These are phyloP conservation scores for Beauveria sp. DNA, from an alignment of 2,329 filamentous ascomycete genomes.

Conservation along the genomic window DNA sequence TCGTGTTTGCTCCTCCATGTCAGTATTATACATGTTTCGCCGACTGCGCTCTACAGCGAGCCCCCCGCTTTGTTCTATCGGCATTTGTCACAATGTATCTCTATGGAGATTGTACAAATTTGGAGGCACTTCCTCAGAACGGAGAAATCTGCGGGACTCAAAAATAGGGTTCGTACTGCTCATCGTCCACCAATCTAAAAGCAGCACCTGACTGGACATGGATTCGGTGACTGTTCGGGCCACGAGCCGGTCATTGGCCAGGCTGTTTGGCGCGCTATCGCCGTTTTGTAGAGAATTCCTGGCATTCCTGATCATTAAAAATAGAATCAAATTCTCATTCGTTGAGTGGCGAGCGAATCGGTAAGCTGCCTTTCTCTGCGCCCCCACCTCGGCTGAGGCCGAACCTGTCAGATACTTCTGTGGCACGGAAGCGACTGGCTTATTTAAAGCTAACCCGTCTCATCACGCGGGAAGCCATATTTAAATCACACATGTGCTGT, in stretches of 20 bases:
- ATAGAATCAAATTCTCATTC: neutral
- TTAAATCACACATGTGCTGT: neutral
- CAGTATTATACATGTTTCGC: neutral
- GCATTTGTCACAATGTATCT: neutral
- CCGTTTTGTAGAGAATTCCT: neutral
- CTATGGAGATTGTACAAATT: no score
- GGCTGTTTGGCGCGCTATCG: neutral
- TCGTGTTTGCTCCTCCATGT: neutral
- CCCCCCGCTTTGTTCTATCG: no score
- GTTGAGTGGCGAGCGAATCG: neutral
- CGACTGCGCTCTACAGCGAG: no score
- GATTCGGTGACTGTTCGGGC: no score
- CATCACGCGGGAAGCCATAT: neutral
- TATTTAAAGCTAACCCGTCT: neutral
- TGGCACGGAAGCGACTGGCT: neutral
- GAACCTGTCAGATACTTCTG: neutral
- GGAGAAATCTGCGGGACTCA: no score
- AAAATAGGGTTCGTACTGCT: no score
- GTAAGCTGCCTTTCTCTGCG: neutral
- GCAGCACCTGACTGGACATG: no score
- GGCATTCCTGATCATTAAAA: neutral
- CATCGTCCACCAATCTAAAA: no score
- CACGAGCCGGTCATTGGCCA: neutral
- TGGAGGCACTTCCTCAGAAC: no score
- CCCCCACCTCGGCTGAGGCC: neutral